Evolutionary conservation across 768 basidiomycete genomes (phyloP), one percentile per base, ranked within the genome.

Genomic region (Saitozyma sp.): DNA sequence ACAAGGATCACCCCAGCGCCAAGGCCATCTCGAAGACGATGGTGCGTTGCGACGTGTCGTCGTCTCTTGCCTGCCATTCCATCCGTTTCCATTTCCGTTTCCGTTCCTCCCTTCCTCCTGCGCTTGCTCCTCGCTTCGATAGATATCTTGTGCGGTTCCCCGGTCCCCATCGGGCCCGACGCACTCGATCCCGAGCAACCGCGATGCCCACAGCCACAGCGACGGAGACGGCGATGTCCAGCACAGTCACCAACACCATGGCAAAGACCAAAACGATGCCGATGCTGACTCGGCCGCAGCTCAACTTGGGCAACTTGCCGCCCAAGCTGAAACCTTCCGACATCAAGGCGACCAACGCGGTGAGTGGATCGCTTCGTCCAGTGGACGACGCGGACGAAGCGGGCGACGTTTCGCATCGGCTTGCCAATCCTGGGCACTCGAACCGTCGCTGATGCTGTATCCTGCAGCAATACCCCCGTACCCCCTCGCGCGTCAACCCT

Each of bases 401-500:
- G n/a, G n/a, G n/a, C n/a, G 5, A 29, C 29, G 29, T 29, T 29
- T 29, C 29, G 29, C 29, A 29, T 29, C 29, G 2, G 2, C 5
- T 5, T 29, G 29, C 29, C 29, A 29, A 29, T 29, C 29, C 29
- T 5, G 2, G 29, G 29, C 29, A 5, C 29, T 29, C 2, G 29
- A 5, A 29, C 29, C 2, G 29, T 5, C 5, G 29, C 29, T 29
- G 29, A 29, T 29, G 45, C 45, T 54, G n/a, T n/a, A 40, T 2
- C 9, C 5, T 19, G 11, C 38, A 66, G 60, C 61, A 71, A 67
- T 79, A 74, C 67, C 80, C 80, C 41, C 65, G 80, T 60, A 81
- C 80, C 29, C 80, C 80, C 41, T 77, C 79, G 8, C 65, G 76
- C 19, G 78, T 82, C 64, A 78, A 81, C 69, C 81, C 81, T 19